phyloP scores from a whole-genome alignment of 352 stramenopile genomes.

The Globisporangium middletonii region DNA sequence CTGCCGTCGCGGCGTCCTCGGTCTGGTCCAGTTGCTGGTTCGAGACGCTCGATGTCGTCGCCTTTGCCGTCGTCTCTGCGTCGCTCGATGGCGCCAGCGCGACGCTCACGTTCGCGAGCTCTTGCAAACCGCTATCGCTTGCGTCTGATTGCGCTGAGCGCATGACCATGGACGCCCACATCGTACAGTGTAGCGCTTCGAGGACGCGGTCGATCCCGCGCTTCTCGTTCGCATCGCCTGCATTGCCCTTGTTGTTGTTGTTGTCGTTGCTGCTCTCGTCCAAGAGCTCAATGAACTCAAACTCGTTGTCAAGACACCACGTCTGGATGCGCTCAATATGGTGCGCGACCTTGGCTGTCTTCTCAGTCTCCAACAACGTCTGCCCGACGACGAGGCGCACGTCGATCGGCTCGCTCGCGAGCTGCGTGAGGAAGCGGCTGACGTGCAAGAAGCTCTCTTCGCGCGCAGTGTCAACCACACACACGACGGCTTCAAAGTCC shows the following conservation, averaged over 20 bases:
- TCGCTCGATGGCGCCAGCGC: conserved; percentile 5
- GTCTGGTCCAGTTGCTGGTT: not conserved
- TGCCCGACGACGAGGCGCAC: conserved; percentile 47
- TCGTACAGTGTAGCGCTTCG: conserved; percentile 71
- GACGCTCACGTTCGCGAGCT: conserved; percentile 13
- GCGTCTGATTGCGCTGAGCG: not conserved
- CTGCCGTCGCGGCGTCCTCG: not conserved
- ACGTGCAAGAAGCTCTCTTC: conserved; percentile 40
- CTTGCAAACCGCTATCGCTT: conserved; percentile 6
- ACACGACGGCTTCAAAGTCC: conserved; percentile 59
- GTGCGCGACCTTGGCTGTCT: conserved; percentile 8
- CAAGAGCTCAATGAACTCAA: conserved; percentile 51
- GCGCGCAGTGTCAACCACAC: conserved; percentile 35
- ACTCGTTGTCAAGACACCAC: conserved; percentile 57
- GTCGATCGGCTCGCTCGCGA: conserved; percentile 50
- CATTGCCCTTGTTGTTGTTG: conserved; percentile 12
- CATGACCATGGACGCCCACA: conserved; percentile 77
- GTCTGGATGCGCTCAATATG: conserved; percentile 28
- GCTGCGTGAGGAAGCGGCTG: conserved; percentile 30
- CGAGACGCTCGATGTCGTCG: conserved; percentile 2
- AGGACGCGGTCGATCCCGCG: conserved; percentile 58
- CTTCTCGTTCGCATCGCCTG: conserved; percentile 25
- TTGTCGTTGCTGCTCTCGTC: conserved; percentile 7
- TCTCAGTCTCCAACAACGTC: conserved; percentile 15
- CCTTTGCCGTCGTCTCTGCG: conserved; percentile 3